phyloP scores from a whole-genome alignment of 2,329 filamentous ascomycete genomes.

The Cryoendolithus antarcticus region DNA sequence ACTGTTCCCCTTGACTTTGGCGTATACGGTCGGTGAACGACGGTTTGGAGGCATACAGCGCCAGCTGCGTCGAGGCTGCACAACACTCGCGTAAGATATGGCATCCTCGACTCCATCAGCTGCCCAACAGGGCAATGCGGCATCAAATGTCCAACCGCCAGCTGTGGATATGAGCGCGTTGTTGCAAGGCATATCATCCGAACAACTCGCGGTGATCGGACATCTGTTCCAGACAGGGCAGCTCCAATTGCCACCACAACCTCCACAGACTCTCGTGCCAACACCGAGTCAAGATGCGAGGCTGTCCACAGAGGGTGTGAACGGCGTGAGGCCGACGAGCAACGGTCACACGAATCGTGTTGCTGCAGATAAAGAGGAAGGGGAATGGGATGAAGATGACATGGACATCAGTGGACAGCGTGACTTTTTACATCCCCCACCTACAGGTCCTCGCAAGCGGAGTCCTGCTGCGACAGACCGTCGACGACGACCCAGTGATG shows the following conservation, averaged over 20 bases:
- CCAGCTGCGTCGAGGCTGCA: no score
- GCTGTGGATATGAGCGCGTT: conserved; percentile 10
- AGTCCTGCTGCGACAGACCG: conserved; percentile 4
- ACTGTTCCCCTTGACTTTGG: no score
- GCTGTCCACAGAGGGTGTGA: background rate
- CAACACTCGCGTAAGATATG: no score
- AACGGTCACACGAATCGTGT: conserved; percentile 10
- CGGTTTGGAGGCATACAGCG: no score
- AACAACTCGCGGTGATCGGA: conserved; percentile 16
- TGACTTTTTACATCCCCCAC: conserved; percentile 16
- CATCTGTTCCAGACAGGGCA: conserved; percentile 16
- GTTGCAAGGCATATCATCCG: conserved; percentile 14
- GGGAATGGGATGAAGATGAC: conserved; percentile 64
- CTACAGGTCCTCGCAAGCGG: conserved; percentile 17
- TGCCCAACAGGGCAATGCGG: no score
- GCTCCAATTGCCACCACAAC: conserved; percentile 12
- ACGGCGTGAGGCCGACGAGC: background rate
- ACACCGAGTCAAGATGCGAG: background rate
- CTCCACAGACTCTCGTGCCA: conserved; percentile 1
- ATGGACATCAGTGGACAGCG: conserved; percentile 18
- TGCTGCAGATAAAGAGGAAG: conserved; percentile 51
- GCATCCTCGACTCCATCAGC: no score
- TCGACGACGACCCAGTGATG: background rate
- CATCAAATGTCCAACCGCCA: conserved; percentile 11
- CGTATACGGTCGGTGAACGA: no score